Conservation (phyloP, 306 rosid species). For the Malus fusca region DNA sequence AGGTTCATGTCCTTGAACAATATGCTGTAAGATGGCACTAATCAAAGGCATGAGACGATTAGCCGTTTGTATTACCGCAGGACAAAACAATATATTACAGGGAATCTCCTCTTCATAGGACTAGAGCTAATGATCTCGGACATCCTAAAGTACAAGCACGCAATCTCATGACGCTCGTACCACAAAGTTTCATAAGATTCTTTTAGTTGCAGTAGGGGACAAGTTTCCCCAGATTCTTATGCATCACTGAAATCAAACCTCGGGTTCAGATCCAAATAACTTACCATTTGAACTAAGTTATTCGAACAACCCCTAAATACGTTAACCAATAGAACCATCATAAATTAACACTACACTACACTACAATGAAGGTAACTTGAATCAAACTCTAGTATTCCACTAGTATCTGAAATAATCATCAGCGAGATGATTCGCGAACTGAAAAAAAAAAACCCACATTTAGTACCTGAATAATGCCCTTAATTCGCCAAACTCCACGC, state of each 20-base stretch:
- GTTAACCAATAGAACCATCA: too few relatives aligned
- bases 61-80: neutral
- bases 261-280: neutral
- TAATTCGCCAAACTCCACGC: conserved; percentile 61
- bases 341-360: neutral
- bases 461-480: conserved; percentile 70
- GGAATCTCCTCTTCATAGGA: neutral
- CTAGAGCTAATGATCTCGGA: neutral
- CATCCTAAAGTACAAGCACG: neutral
- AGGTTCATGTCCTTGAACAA: neutral
- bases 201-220: neutral
- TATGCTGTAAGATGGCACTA: neutral
- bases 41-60: neutral
- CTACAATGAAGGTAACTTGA: neutral
- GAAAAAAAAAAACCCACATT: neutral
- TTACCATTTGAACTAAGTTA: neutral
- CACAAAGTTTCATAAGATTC: neutral
- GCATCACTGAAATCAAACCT: neutral
- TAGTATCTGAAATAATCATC: neutral
- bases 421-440: neutral
- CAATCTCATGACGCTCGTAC: neutral
- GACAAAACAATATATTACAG: neutral
- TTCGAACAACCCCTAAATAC: neutral
- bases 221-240: neutral
- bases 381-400: neutral